phyloP scores from a whole-genome alignment of 1,139 yeast genomes.

The Suhomyces terraborum region DNA sequence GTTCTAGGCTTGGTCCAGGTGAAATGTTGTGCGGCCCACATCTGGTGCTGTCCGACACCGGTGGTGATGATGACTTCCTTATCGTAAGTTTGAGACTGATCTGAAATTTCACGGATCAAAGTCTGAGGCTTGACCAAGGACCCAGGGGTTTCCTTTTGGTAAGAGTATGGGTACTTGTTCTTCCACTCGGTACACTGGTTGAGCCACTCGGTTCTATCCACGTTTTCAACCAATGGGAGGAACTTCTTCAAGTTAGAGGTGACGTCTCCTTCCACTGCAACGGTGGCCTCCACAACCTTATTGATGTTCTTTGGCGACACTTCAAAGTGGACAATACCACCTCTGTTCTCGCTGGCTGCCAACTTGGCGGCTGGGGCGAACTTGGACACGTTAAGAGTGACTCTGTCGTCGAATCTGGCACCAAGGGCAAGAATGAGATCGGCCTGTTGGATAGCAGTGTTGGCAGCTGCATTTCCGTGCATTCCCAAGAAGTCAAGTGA shows the following conservation, averaged over 20 bases:
- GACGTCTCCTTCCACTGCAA: conserved; percentile 96
- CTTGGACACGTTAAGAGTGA: conserved; percentile 79
- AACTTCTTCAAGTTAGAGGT: conserved; percentile 71
- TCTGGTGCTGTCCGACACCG: conserved; percentile 99
- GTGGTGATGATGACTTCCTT: conserved; percentile 88
- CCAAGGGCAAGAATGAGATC: conserved; percentile 93
- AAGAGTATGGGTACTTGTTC: conserved; percentile 79
- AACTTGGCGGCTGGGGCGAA: conserved; percentile 92
- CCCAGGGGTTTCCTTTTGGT: conserved; percentile 74
- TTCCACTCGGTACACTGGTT: conserved; percentile 77
- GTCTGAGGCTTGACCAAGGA: conserved; percentile 93
- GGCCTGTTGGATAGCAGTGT: conserved; percentile 89
- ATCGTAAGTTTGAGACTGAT: conserved; percentile 65
- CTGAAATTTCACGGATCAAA: conserved; percentile 73
- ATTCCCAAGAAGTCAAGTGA: conserved; percentile 95
- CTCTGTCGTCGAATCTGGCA: conserved; percentile 98
- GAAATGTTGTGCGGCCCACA: conserved; percentile 99
- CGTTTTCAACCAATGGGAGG: conserved; percentile 67
- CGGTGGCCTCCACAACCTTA: conserved; percentile 96
- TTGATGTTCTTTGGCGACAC: conserved; percentile 95
- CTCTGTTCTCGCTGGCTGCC: conserved; percentile 86
- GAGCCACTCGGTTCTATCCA: conserved; percentile 81
- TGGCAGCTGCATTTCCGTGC: conserved; percentile 98
- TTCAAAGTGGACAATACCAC: conserved; percentile 96
- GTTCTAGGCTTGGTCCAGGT: conserved; percentile 90